Evolutionary conservation across 495 filamentous ascomycete species (phyloP).

Genomic region (Penicillium coffeae): DNA sequence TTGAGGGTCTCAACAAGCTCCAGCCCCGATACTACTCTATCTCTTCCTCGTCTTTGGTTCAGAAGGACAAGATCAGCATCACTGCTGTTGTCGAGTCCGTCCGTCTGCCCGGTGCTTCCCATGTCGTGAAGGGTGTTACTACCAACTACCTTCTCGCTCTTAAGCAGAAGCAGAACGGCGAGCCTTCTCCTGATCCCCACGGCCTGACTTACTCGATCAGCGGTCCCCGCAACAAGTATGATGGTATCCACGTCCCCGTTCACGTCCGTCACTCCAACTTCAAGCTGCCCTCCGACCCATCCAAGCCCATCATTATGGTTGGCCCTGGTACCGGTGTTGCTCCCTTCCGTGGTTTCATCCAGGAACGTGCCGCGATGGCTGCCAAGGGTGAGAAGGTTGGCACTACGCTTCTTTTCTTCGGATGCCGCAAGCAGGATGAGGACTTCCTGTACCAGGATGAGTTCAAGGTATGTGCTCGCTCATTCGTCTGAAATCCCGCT

Average conservation of each 20-base stretch:
- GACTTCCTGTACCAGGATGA: conserved; percentile 92
- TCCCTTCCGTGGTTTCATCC: conserved; percentile 91
- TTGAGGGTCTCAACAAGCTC: conserved; percentile 90
- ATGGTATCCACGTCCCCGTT: conserved; percentile 92
- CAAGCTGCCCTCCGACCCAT: conserved; percentile 93
- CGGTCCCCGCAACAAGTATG: conserved; percentile 94
- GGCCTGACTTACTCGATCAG: conserved; percentile 84
- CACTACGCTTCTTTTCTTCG: conserved; percentile 89
- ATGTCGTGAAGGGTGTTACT: conserved; percentile 88
- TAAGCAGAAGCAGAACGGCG: conserved; percentile 95
- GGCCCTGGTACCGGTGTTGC: conserved; percentile 96
- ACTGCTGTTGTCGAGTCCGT: conserved; percentile 92
- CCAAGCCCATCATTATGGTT: conserved; percentile 91
- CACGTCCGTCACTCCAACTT: conserved; percentile 99
- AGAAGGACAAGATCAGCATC: conserved; percentile 89
- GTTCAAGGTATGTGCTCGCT: conserved; percentile 71
- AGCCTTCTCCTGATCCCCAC: conserved; percentile 78
- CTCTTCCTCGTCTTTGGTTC: conserved; percentile 90
- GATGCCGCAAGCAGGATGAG: conserved; percentile 77
- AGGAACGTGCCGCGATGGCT: conserved; percentile 81
- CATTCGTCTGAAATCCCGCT: neutral
- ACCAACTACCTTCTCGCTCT: conserved; percentile 96
- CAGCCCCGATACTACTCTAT: conserved; percentile 99
- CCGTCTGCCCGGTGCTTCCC: conserved; percentile 67
- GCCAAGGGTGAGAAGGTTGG: conserved; percentile 81